Evolutionary conservation across 208 protist genomes (phyloP).

Genomic region (Trypanosomatidae sp.): DNA sequence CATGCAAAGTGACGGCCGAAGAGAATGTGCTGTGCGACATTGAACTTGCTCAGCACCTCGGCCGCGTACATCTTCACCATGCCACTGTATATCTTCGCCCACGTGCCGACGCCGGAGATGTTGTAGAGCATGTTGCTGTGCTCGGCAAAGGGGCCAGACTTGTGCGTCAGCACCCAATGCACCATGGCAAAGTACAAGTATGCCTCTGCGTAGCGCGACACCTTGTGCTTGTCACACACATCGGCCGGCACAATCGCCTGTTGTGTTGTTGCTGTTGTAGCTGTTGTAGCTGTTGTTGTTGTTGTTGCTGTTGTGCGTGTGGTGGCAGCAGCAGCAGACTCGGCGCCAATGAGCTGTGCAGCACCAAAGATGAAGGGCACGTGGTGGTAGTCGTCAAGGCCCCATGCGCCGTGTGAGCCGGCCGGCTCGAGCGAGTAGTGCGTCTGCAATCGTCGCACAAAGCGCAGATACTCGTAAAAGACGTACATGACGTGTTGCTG

Average conservation of each 20-base stretch:
- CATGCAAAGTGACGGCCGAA: slow-evolving; percentile 85
- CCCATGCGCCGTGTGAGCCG: slow-evolving; percentile 97
- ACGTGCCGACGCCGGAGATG: slow-evolving; percentile 76
- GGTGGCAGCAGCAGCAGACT: background rate
- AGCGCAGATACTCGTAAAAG: slow-evolving; percentile 86
- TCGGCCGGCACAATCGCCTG: slow-evolving; percentile 65
- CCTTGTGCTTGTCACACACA: slow-evolving; percentile 30
- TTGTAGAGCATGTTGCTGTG: slow-evolving; percentile 90
- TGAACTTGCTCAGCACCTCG: slow-evolving; percentile 92
- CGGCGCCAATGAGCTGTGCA: slow-evolving; percentile 87
- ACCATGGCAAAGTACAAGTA: slow-evolving; percentile 75
- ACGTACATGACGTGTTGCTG: slow-evolving; percentile 74
- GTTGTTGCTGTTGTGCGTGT: background rate
- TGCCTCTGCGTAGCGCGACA: slow-evolving; percentile 13
- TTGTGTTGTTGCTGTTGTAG: background rate
- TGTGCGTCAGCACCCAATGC: slow-evolving; percentile 70
- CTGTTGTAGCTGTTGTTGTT: slow-evolving; percentile 4
- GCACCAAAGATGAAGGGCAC: slow-evolving; percentile 96
- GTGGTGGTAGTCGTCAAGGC: slow-evolving; percentile 98
- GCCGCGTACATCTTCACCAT: slow-evolving; percentile 93
- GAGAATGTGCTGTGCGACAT: slow-evolving; percentile 92
- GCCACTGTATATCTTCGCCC: slow-evolving; percentile 84
- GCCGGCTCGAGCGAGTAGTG: slow-evolving; percentile 93
- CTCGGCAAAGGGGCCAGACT: slow-evolving; percentile 85
- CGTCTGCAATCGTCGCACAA: slow-evolving; percentile 84